Evolutionary conservation across 495 filamentous ascomycete species (phyloP).

Genomic region (Cercophora samala): DNA sequence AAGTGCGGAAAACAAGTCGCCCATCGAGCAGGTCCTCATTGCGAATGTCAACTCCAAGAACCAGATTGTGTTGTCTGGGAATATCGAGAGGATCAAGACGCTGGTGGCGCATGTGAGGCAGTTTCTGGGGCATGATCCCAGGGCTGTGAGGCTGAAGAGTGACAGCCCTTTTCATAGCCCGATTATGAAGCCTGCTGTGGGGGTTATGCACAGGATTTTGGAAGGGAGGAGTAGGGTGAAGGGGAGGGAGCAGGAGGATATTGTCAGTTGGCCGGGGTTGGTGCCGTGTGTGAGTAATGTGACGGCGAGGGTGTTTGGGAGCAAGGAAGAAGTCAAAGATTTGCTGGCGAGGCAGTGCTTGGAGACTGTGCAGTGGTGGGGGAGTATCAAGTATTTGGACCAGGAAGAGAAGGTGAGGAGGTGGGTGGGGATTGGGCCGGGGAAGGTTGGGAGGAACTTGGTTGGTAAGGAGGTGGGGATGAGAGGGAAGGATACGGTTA

Average conservation of each 20-base stretch:
- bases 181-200: conserved; percentile 81
- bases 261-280: conserved; percentile 65
- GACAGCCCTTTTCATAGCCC: conserved; percentile 92
- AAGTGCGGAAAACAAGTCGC: conserved; percentile 58
- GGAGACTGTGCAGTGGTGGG: conserved; percentile 92
- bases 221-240: conserved; percentile 46
- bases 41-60: conserved; percentile 95
- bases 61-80: conserved; percentile 92
- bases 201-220: conserved; percentile 65
- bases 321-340: conserved; percentile 67
- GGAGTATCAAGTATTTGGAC: conserved; percentile 84
- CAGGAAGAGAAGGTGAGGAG: conserved; percentile 76
- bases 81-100: conserved; percentile 75
- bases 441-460: conserved; percentile 89
- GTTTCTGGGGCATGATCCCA: conserved; percentile 89
- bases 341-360: conserved; percentile 73
- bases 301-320: conserved; percentile 70
- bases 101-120: conserved; percentile 87
- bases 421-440: conserved; percentile 93
- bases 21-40: conserved; percentile 83
- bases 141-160: conserved; percentile 81
- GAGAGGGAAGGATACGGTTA: conserved; percentile 68
- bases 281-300: conserved; percentile 86
- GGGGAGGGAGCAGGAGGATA: conserved; percentile 47
- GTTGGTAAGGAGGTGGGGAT: conserved; percentile 95